Evolutionary conservation across 2,329 filamentous ascomycete species (phyloP), one percentile per base, ranked within the genome.

Genomic region (Diaporthe eres): DNA sequence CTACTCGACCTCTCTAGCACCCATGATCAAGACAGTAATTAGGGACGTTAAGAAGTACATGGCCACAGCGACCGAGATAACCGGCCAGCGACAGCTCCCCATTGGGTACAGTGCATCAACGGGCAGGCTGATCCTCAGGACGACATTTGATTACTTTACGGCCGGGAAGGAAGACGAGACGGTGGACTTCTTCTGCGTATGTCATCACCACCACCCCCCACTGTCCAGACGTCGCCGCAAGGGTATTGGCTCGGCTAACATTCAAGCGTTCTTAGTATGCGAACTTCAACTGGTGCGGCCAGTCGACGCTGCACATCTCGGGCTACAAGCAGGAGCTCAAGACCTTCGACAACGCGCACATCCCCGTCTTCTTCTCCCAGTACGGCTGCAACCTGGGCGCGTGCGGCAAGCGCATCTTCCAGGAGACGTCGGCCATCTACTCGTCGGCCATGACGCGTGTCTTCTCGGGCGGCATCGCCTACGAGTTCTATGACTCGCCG

Each of bases 351-450:
- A 85, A 87, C 74, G 88, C 87, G 55, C 86, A 86, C 51, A 87
- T 91, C 55, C 90, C 90, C 2, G 86, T 92, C 70, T 92, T 95
- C 87, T 95, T 94, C 84, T 90, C 88, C 63, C 89, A 92, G 78
- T 87, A 85, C 79, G 91, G 91, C 57, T 90, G 88, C 84, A 91
- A 91, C 79, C 73, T 77, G 6, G 73, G 75, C n/a, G 80, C 85
- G 53, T 85, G 86, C 13, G 75, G 79, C 19, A 87, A 88, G 12
- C 88, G 91, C 77, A 80, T 87, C 39, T 92, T 92, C 80, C 86
- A 89, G 70, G 91, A 92, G 81, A 90, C 92, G 2, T 84, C 83
- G 19, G 85, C 88, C 22, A 84, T 92, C 57, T 92, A 92, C 80
- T 87, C 89, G 12, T 83, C 86, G 13, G 79, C 88, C 53, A 91